Evolutionary conservation across 164 flowering plant genomes (phyloP).

Genomic region (Vitis labrusca): DNA sequence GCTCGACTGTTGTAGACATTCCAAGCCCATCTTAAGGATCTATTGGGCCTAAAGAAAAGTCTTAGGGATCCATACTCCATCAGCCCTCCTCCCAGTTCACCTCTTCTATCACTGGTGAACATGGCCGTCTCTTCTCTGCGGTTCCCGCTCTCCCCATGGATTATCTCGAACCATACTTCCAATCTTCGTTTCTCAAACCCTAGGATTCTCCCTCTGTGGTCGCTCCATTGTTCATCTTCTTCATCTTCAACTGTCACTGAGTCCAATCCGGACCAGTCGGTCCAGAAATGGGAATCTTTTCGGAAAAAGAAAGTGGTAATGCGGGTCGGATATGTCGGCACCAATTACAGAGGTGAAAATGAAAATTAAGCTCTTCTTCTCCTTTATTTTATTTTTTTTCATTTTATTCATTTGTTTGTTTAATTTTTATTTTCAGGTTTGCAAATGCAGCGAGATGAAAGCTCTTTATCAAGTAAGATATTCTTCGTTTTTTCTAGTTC

Average conservation of each 20-base stretch:
- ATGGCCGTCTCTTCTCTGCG: constrained; percentile 32
- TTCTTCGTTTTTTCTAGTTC: background rate
- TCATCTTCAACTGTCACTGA: constrained; percentile 8
- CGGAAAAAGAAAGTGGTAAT: constrained; percentile 76
- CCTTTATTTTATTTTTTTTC: background rate
- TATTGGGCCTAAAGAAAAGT: too few relatives aligned
- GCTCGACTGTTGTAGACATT: too few relatives aligned
- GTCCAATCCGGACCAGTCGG: background rate
- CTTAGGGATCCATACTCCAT: too few relatives aligned
- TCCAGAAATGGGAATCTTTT: constrained; percentile 48
- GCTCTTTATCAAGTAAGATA: constrained; percentile 52
- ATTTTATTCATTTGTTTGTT: background rate
- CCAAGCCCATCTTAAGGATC: too few relatives aligned
- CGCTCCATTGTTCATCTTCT: constrained; percentile 12
- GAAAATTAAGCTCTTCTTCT: background rate
- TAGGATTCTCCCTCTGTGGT: background rate
- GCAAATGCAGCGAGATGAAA: constrained; percentile 66
- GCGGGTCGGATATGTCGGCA: constrained; percentile 86
- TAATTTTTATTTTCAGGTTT: constrained; percentile 42
- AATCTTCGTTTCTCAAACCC: constrained; percentile 8
- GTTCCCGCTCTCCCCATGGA: constrained; percentile 23
- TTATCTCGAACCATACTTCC: constrained; percentile 7
- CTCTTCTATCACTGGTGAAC: too few relatives aligned
- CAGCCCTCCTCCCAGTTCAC: too few relatives aligned
- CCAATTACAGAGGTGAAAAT: constrained; percentile 63